These are phyloP conservation scores for Yamadazyma songkhlaensis DNA, from an alignment of 1,139 yeast genomes.

Conservation along the genomic window DNA sequence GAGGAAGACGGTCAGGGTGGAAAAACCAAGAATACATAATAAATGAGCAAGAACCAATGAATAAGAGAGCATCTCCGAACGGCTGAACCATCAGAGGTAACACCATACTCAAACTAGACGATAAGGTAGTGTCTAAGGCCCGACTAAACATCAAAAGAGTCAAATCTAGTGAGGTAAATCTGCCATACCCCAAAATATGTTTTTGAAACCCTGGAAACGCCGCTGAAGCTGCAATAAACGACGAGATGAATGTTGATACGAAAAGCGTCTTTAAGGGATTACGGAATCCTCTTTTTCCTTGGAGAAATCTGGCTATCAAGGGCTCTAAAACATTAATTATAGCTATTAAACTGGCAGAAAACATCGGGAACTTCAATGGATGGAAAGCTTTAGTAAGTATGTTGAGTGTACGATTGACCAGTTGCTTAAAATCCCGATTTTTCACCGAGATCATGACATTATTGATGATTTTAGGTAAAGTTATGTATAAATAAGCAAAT, in stretches of 20 bases:
- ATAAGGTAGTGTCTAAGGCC: slow-evolving; percentile 32
- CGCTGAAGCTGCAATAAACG: slow-evolving; percentile 25
- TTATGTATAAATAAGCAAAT: slow-evolving; percentile 34
- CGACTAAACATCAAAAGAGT: slow-evolving; percentile 35
- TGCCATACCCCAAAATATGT: slow-evolving; percentile 27
- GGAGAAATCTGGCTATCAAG: slow-evolving; percentile 12
- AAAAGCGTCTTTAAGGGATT: slow-evolving; percentile 22
- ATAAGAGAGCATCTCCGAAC: slow-evolving; percentile 29
- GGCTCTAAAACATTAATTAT: slow-evolving; percentile 36
- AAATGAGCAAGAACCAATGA: slow-evolving; percentile 25
- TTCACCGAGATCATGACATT: slow-evolving; percentile 18
- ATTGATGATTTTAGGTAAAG: slow-evolving; percentile 27
- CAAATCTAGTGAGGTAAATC: slow-evolving; percentile 32
- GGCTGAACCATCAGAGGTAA: slow-evolving; percentile 16
- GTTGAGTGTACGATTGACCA: slow-evolving; percentile 16
- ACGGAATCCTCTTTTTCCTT: slow-evolving; percentile 5
- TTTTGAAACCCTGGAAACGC: slow-evolving; percentile 30
- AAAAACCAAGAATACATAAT: slow-evolving; percentile 40
- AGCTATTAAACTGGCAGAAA: slow-evolving; percentile 29
- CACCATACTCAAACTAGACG: slow-evolving; percentile 21
- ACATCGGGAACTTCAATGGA: slow-evolving; percentile 30
- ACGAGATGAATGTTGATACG: slow-evolving; percentile 27
- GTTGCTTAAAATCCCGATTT: slow-evolving; percentile 16
- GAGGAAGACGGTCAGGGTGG: slow-evolving; percentile 29
- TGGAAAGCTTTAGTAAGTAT: slow-evolving; percentile 23